Evolutionary conservation across 202 grass and related monocot genomes (phyloP).

Genomic region (Eragrostis tef): DNA sequence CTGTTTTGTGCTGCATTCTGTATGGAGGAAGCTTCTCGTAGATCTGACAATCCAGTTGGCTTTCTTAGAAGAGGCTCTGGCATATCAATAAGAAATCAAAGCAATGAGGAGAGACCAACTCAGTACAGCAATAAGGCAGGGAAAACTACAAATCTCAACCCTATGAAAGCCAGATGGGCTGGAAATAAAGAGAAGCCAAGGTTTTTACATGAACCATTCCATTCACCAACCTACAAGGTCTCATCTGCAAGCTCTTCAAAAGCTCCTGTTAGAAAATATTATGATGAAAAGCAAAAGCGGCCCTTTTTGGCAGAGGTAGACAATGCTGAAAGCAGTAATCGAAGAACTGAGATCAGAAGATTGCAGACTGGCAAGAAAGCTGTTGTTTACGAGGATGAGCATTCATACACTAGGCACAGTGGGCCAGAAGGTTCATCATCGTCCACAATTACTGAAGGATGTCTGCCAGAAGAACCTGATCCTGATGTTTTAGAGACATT

Average conservation of each 20-base stretch:
- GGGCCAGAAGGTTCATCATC: slow-evolving; percentile 41
- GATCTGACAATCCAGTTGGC: slow-evolving; percentile 41
- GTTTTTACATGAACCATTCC: slow-evolving; percentile 46
- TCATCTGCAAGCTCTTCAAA: slow-evolving; percentile 64
- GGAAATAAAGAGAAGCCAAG: slow-evolving; percentile 58
- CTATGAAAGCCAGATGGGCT: slow-evolving; percentile 47
- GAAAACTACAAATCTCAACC: slow-evolving; percentile 54
- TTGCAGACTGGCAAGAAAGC: slow-evolving; percentile 45
- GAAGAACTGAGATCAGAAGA: slow-evolving; percentile 46
- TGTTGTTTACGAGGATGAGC: slow-evolving; percentile 30
- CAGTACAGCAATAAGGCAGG: slow-evolving; percentile 44
- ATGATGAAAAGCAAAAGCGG: slow-evolving; percentile 53
- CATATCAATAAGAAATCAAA: slow-evolving; percentile 55
- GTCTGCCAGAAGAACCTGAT: slow-evolving; percentile 48
- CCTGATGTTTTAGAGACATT: slow-evolving; percentile 38
- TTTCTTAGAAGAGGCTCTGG: slow-evolving; percentile 58
- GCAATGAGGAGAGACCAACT: slow-evolving; percentile 51
- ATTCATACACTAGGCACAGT: slow-evolving; percentile 25
- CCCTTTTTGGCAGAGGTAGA: slow-evolving; percentile 47
- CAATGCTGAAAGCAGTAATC: slow-evolving; percentile 59
- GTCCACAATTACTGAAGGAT: slow-evolving; percentile 32
- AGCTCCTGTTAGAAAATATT: slow-evolving; percentile 52
- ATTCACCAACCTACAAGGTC: slow-evolving; percentile 41
- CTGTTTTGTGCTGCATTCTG: slow-evolving; percentile 28
- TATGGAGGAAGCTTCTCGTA: slow-evolving; percentile 61